These are phyloP conservation scores for Aspergillus melleus DNA, from an alignment of 2,329 filamentous ascomycete species.

Conservation along the genomic window DNA sequence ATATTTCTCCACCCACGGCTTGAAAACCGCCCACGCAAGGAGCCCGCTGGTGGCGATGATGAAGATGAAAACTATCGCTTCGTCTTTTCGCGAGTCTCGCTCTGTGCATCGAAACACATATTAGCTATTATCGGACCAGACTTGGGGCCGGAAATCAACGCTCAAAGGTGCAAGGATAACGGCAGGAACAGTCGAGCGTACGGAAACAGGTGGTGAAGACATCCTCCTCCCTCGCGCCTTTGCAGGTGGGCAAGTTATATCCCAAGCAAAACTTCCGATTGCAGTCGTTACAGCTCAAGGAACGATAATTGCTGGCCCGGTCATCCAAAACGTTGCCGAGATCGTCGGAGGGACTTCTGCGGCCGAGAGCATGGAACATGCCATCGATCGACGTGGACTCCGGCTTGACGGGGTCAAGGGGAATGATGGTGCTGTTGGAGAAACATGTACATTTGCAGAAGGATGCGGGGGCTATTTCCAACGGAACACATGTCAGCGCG, in stretches of 20 bases:
- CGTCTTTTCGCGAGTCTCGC: constrained; percentile 66
- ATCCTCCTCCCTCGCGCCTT: constrained; percentile 62
- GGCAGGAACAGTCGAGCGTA: constrained; percentile 28
- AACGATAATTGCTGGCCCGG: constrained; percentile 37
- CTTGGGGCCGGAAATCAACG: not conserved
- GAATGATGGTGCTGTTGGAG: constrained; percentile 67
- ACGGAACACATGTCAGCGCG: not conserved
- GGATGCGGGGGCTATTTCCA: constrained; percentile 50
- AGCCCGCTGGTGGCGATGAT: constrained; percentile 63
- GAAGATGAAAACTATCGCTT: constrained; percentile 66
- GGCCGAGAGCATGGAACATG: constrained; percentile 22
- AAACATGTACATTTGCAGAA: constrained; percentile 74
- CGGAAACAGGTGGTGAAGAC: constrained; percentile 67
- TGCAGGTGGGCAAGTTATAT: constrained; percentile 63
- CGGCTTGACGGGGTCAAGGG: constrained; percentile 51
- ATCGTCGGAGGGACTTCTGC: constrained; percentile 17
- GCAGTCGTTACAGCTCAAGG: constrained; percentile 63
- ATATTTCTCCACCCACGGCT: constrained; percentile 61
- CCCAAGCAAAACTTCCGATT: constrained; percentile 66
- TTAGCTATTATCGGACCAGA: not conserved
- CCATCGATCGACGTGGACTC: constrained; percentile 23
- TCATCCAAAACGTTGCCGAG: constrained; percentile 18
- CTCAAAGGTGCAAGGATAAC: not conserved
- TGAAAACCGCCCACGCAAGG: constrained; percentile 59
- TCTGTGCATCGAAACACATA: constrained; percentile 41